Evolutionary conservation across 2,329 filamentous ascomycete species (phyloP), one percentile per base, ranked within the genome.

Genomic region (Calonectria leucothoes): DNA sequence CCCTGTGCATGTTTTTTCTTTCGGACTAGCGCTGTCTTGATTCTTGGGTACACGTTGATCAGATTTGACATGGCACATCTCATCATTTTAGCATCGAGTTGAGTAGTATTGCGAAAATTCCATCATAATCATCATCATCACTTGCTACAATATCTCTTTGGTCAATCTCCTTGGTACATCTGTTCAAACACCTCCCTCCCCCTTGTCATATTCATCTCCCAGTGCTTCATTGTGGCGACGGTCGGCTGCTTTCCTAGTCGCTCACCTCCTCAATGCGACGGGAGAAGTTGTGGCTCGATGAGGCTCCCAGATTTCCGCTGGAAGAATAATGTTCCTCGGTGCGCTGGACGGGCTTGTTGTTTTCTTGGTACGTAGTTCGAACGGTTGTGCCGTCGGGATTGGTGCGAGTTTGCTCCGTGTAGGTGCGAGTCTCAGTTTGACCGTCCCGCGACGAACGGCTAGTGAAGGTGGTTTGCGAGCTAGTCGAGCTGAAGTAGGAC

Each of bases 261-360:
- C 33, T 70, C 8, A 70, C 57, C 25, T 70, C 67, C 35, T 65
- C 67, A 11, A 70, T 70, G 4, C 67, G 57, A 15, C 35, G 48
- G 10, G 45, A 64, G 23, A 49, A n/a, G 10, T 33, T 61, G 20
- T 70, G 57, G 27, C 57, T 29, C 3, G 45, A 29, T 6, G 59
- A 20, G n/a, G 33, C 33, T 25, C 42, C 67, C 6, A 64, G 45
- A 12, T 31, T 25, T 12, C 57, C 12, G 33, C 31, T 51, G 42
- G 67, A 52, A 17, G 67, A 33, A n/a, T 45, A 70, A 15, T 70
- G 35, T 20, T 52, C 20, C 31, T 70, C 57, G 17, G 39, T 45
- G 17, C 63, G 63, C 33, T 65, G 45, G 20, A 70, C 35, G 6
- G 67, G 67, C 23, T 65, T 42, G 45, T 23, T n/a, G 48, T 70